Base-by-base conservation (phyloP, 257 asterid genomes). In the Petunia axillaris region DNA sequence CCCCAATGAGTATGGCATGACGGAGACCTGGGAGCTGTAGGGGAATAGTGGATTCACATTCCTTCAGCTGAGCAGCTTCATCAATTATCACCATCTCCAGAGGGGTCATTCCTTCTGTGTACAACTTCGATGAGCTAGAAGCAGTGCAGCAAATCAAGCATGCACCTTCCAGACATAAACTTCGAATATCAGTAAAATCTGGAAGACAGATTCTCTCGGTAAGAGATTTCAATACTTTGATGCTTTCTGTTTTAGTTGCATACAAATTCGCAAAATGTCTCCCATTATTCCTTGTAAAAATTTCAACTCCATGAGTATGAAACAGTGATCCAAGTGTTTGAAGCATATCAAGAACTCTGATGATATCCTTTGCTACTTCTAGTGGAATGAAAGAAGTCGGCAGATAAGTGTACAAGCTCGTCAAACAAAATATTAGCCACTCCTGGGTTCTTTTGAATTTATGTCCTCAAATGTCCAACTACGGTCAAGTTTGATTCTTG, bases 61-160 rank as follows among this genome's bases (percentile, higher is more conserved):
- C 92, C 67, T 89, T 89, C 43, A 88, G 81, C 44, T 89, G 93
- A 40, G 93, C 90, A 14, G 95, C 95, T 84, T 91, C 95, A 79
- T 91, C 95, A 15, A 89, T 85, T 44, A 89, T 81, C 80, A 85
- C 80, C 78, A 89, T 1, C 35, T 89, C 80, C 7, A 87, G 36
- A 2, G 87, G 81, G 6, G 9, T 35, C 85, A 85, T 76, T 15
- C 77, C 62, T 63, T 5, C 38, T 6, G 46, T 37, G 14, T 80
- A 79, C 82, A 91, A 50, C 35, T 77, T 89, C 0, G 83, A 68
- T 1, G 95, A 81, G 84, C 90, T 82, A 0, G 95, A 86, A 36
- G 81, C 91, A 1, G 92, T 86, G 82, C 86, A 85, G 54, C 89
- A 89, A 37, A 89, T 63, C 59, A 89, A 75, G 67, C 81, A 41